These are phyloP conservation scores for Hypoxylon sp. DNA, from an alignment of 2,329 filamentous ascomycete species.

Conservation along the genomic window DNA sequence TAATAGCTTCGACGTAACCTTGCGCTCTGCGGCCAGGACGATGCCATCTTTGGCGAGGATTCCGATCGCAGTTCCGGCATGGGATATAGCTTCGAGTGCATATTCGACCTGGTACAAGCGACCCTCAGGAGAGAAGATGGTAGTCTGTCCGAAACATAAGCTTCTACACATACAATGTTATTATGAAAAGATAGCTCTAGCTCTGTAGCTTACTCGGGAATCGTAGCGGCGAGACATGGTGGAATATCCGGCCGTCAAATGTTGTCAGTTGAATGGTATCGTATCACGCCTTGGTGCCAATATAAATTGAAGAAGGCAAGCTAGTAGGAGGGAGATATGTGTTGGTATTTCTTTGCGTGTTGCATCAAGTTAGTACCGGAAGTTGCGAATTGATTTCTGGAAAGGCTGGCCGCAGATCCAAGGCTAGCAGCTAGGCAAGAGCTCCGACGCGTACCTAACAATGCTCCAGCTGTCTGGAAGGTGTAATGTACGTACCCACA, in stretches of 20 bases:
- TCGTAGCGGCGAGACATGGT: conserved; percentile 97
- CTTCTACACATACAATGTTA: conserved; percentile 36
- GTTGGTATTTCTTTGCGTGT: conserved; percentile 18
- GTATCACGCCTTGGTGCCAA: conserved; percentile 8
- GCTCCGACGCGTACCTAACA: conserved; percentile 51
- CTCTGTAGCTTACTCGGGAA: conserved; percentile 79
- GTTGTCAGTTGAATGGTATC: conserved; percentile 11
- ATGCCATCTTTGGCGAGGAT: conserved; percentile 99
- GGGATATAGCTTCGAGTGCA: conserved; percentile 97
- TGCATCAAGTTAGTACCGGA: conserved; percentile 18
- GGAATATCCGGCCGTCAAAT: conserved; percentile 44
- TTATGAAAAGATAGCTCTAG: conserved; percentile 38
- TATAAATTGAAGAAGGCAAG: neutral
- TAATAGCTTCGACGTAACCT: conserved; percentile 98
- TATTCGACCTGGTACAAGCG: conserved; percentile 99
- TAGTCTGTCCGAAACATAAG: conserved; percentile 74
- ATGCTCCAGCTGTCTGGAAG: conserved; percentile 8
- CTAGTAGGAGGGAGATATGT: conserved; percentile 6
- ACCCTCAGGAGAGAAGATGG: conserved; percentile 99
- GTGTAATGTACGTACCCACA: conserved; percentile 12
- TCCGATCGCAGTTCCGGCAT: conserved; percentile 95
- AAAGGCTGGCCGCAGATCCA: conserved; percentile 43
- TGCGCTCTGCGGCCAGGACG: conserved; percentile 96
- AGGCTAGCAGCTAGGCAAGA: conserved; percentile 52
- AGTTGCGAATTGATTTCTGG: conserved; percentile 37